Evolutionary conservation across 1,284 basidiomycete species (phyloP).

Genomic region (Takashimella koratensis): DNA sequence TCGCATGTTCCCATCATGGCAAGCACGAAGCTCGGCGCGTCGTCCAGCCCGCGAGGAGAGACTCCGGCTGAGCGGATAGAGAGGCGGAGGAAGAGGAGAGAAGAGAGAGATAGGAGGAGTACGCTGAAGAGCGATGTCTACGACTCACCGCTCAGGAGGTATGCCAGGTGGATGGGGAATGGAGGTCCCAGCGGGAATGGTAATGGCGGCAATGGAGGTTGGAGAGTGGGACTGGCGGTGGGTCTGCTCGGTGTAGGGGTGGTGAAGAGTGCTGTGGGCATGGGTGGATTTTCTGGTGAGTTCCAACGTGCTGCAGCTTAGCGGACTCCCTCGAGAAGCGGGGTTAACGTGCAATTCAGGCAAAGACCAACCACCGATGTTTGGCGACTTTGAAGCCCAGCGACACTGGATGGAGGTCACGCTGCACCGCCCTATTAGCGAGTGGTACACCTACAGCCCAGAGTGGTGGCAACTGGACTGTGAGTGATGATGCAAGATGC

Average conservation of each 20-base stretch:
- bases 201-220: not conserved
- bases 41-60: not conserved
- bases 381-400: slow-evolving; percentile 17
- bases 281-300: slow-evolving; percentile 11
- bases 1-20: not conserved
- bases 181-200: slow-evolving; percentile 1
- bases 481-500: slow-evolving; percentile 1
- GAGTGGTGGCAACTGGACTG: slow-evolving; percentile 17
- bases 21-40: not conserved
- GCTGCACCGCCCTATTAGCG: slow-evolving; percentile 4
- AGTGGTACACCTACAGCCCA: slow-evolving; percentile 9
- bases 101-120: slow-evolving; percentile 11
- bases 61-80: slow-evolving; percentile 3
- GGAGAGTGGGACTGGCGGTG: slow-evolving; percentile 6
- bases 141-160: slow-evolving; percentile 19
- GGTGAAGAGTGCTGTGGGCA: slow-evolving; percentile 12
- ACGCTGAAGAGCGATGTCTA: slow-evolving; percentile 17
- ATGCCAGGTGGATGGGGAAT: slow-evolving; percentile 15
- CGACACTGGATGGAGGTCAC: slow-evolving; percentile 18
- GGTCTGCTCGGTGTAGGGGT: slow-evolving; percentile 12
- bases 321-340: too few relatives aligned
- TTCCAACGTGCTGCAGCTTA: not conserved
- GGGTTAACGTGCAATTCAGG: too few relatives aligned
- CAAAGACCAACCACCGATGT: slow-evolving; percentile 9
- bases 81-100: slow-evolving; percentile 9